phyloP scores from a whole-genome alignment of 1,284 basidiomycete species.

The Papiliotrema terrestris region DNA sequence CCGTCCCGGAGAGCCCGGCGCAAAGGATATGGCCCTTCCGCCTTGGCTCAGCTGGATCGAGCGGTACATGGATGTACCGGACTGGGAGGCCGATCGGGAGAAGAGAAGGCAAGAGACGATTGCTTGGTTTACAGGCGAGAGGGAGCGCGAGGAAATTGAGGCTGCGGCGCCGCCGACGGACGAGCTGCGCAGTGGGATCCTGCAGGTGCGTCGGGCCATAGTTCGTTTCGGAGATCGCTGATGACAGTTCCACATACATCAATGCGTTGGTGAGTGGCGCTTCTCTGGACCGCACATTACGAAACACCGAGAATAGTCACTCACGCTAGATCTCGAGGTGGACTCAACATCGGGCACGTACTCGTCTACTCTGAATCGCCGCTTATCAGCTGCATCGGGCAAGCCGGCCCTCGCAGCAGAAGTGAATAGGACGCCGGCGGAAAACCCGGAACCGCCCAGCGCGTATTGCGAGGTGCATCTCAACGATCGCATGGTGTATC shows the following conservation, averaged over 20 bases:
- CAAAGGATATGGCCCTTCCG: constrained; percentile 11
- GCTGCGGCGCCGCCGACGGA: constrained; percentile 32
- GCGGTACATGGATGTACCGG: constrained; percentile 20
- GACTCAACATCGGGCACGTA: constrained; percentile 40
- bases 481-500: constrained; percentile 51
- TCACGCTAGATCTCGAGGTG: constrained; percentile 37
- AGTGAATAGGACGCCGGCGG: constrained; percentile 38
- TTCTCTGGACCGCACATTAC: no score
- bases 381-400: constrained; percentile 36
- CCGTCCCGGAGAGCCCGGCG: constrained; percentile 11
- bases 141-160: constrained; percentile 46
- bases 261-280: constrained; percentile 37
- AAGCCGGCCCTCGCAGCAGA: constrained; percentile 41
- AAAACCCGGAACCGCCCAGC: constrained; percentile 45
- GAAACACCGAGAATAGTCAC: no score
- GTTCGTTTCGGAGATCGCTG: not conserved
- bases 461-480: constrained; percentile 50
- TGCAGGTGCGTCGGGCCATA: constrained; percentile 24
- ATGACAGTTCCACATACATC: constrained; percentile 45
- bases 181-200: constrained; percentile 38
- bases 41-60: constrained; percentile 37
- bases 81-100: constrained; percentile 41
- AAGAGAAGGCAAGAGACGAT: constrained; percentile 40
- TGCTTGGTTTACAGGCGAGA: constrained; percentile 45
- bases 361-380: constrained; percentile 16